Evolutionary conservation across 768 basidiomycete species (phyloP).

Genomic region (Termitomyces sp.): DNA sequence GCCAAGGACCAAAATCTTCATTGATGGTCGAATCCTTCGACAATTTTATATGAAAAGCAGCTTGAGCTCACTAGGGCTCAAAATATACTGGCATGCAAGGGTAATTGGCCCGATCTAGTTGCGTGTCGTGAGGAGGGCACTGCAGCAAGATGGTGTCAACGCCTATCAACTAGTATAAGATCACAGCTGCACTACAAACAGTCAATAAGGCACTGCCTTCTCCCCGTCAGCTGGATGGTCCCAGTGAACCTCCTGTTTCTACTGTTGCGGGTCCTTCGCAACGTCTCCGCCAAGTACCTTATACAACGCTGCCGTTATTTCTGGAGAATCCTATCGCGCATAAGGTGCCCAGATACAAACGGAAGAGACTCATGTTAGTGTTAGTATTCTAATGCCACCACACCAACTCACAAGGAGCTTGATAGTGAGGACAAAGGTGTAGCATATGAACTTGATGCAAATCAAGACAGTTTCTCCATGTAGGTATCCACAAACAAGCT

Average conservation of each 20-base stretch:
- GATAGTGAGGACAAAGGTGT: not conserved
- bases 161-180: not conserved
- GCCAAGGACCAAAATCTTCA: not conserved
- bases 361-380: slow-evolving; percentile 5
- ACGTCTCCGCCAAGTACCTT: not conserved
- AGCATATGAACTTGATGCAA: not conserved
- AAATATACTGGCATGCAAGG: too few species aligned
- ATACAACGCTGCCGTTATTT: not conserved
- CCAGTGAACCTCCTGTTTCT: not conserved
- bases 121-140: not conserved
- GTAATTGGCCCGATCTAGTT: not conserved
- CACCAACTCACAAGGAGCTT: not conserved
- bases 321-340: not conserved
- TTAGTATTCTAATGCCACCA: too few species aligned
- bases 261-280: not conserved
- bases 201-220: not conserved
- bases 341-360: slow-evolving; percentile 7
- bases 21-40: not conserved
- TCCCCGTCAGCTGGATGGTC: not conserved
- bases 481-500: not conserved
- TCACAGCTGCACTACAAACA: not conserved
- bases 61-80: not conserved
- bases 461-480: slow-evolving; percentile 2
- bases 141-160: not conserved
- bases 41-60: not conserved